Conservation (phyloP, 106 monocot species). For the Dendrobium officinale region DNA sequence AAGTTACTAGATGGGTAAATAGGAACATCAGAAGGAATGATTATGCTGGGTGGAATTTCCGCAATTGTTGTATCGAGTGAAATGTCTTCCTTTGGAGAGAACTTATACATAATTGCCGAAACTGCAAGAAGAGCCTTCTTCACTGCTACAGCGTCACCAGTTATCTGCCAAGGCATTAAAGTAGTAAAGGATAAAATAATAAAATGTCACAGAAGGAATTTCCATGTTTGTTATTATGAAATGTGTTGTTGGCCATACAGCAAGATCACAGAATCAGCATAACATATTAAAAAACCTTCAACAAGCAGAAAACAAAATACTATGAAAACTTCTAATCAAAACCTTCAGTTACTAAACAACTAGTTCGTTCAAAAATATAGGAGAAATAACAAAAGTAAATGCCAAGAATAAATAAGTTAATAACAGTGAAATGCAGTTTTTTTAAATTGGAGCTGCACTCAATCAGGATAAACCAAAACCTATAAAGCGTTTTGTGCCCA, state of each 20-base stretch:
- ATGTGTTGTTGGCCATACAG: not conserved
- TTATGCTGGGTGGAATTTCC: slow-evolving; percentile 54
- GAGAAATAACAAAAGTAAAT: not conserved
- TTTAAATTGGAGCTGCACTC: not conserved
- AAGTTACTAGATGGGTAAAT: slow-evolving; percentile 56
- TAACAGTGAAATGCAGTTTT: not conserved
- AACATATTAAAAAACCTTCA: not conserved
- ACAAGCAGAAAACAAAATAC: not conserved
- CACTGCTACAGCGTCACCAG: slow-evolving; percentile 68
- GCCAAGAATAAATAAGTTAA: not conserved
- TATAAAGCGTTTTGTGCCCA: not conserved
- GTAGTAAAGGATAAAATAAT: not conserved
- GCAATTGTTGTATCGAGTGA: slow-evolving; percentile 71
- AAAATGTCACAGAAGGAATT: not conserved
- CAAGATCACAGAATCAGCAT: not conserved
- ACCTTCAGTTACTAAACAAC: not conserved
- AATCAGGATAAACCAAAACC: not conserved
- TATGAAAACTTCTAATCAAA: not conserved
- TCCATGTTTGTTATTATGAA: not conserved
- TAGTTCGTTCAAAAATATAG: not conserved
- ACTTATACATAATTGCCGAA: slow-evolving; percentile 86
- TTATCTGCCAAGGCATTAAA: slow-evolving; percentile 43
- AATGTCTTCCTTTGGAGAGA: slow-evolving; percentile 77
- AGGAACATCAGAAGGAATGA: slow-evolving; percentile 84
- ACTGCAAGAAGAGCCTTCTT: slow-evolving; percentile 59